These are phyloP conservation scores for Metschnikowia cerradonensis DNA, from an alignment of 805 yeast species.

Conservation along the genomic window DNA sequence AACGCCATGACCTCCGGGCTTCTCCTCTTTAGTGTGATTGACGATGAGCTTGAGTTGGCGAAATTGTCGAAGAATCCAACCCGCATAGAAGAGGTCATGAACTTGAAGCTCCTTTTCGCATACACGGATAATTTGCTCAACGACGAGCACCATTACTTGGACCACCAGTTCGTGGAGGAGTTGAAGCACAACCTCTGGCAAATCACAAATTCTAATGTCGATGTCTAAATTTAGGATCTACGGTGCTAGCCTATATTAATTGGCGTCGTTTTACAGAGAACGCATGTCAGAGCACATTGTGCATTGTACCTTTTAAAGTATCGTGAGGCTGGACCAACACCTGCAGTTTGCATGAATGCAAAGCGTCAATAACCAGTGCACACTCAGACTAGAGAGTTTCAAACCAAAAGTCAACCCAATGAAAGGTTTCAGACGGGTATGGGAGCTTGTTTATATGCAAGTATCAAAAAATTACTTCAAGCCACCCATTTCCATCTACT, in stretches of 20 bases:
- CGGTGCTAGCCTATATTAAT: not conserved
- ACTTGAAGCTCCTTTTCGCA: slow-evolving; percentile 56
- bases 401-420: not conserved
- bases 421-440: too few species aligned
- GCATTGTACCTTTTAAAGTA: not conserved
- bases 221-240: not conserved
- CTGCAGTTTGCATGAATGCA: not conserved
- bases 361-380: not conserved
- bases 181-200: slow-evolving; percentile 45
- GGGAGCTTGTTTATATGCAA: too few species aligned
- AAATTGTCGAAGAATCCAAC: slow-evolving; percentile 40
- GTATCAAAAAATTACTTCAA: not conserved
- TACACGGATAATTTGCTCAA: slow-evolving; percentile 46
- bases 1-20: slow-evolving; percentile 29
- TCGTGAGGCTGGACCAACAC: not conserved
- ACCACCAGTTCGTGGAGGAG: slow-evolving; percentile 48
- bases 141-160: slow-evolving; percentile 42
- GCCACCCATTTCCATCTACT: too few species aligned
- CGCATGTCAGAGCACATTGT: not conserved
- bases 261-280: not conserved
- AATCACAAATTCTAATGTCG: not conserved
- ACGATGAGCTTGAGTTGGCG: slow-evolving; percentile 51
- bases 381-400: not conserved
- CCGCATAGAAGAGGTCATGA: slow-evolving; percentile 57
- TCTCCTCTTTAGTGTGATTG: slow-evolving; percentile 45